phyloP scores from a whole-genome alignment of 1,284 basidiomycete species.

The Leccinum subfulvum region DNA sequence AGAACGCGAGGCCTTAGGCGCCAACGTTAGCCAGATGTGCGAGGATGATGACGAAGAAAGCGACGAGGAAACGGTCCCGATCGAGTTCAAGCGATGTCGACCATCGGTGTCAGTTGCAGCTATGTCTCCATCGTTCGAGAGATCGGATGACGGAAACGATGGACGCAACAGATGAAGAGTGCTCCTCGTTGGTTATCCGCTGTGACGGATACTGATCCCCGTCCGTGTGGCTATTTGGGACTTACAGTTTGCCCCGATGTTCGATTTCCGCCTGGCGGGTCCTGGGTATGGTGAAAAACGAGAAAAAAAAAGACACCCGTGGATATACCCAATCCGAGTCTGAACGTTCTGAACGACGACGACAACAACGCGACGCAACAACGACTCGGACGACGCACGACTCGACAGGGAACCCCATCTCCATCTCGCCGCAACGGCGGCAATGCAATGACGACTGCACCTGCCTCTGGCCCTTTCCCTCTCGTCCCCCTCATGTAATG shows the following conservation, averaged over 20 bases:
- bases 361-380: too few relatives aligned
- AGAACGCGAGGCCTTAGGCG: slow-evolving; percentile 26
- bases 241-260: slow-evolving; percentile 24
- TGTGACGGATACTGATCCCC: neutral
- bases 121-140: slow-evolving; percentile 25
- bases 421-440: too few relatives aligned
- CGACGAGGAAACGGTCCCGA: slow-evolving; percentile 33
- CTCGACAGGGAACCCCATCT: too few relatives aligned
- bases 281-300: too few relatives aligned
- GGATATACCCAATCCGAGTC: too few relatives aligned
- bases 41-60: slow-evolving; percentile 36
- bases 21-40: slow-evolving; percentile 35
- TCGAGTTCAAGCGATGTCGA: slow-evolving; percentile 38
- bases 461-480: too few relatives aligned
- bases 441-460: too few relatives aligned
- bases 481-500: too few relatives aligned
- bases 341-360: too few relatives aligned
- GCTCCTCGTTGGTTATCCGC: neutral
- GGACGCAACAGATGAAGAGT: slow-evolving; percentile 9
- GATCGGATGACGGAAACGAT: slow-evolving; percentile 16
- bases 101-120: slow-evolving; percentile 34
- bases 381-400: too few relatives aligned
- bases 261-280: slow-evolving; percentile 5
- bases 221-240: slow-evolving; percentile 2
- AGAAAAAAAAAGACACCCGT: too few relatives aligned